Base-by-base conservation (phyloP, 306 rosid species). In the Casuarina glauca region DNA sequence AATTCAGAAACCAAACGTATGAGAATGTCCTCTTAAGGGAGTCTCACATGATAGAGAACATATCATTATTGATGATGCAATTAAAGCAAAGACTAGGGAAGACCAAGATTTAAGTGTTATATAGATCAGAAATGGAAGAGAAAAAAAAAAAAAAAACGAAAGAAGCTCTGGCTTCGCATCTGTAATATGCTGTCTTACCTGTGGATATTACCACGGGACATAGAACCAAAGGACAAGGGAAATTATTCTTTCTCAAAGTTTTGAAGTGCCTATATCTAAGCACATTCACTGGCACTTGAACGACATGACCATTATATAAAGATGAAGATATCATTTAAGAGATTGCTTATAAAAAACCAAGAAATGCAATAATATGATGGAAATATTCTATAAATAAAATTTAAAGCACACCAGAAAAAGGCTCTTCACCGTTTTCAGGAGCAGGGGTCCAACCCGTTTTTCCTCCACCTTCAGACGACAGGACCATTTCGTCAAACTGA, bases 401-500 rank as follows among this genome's bases (percentile, higher is more conserved):
- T 54, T 44, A 26, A 73, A 38, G 51, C 77, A 72, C 66, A 88
- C 87, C 84, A 19, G 69, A 10, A 55, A 51, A 42, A 77, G 81
- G 66, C 74, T 0, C 74, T 5, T 0, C 54, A 63, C 63, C 79
- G 41, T 70, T 74, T 57, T 78, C 38, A 8, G 77, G 63, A 53
- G 54, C 72, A 77, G 1, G 50, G 58, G 64, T 20, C 2, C 10
- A 43, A 42, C 26, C 38, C 3, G 74, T n/a, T 54, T 73, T 53
- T 79, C 84, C 94, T 83, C 88, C 82, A 39, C 54, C 43, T 70
- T 91, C 90, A 39, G 88, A 83, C 61, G 68, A 85, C 32, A 39
- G 84, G 73, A 91, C 79, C 55, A 90, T 90, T 76, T 88, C 96
- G 83, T 93, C 96, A 43, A 87, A 84, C 83, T 91, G 95, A 71